Base-by-base conservation (phyloP, 2,329 filamentous ascomycete genomes). In the Colletotrichum sp. region DNA sequence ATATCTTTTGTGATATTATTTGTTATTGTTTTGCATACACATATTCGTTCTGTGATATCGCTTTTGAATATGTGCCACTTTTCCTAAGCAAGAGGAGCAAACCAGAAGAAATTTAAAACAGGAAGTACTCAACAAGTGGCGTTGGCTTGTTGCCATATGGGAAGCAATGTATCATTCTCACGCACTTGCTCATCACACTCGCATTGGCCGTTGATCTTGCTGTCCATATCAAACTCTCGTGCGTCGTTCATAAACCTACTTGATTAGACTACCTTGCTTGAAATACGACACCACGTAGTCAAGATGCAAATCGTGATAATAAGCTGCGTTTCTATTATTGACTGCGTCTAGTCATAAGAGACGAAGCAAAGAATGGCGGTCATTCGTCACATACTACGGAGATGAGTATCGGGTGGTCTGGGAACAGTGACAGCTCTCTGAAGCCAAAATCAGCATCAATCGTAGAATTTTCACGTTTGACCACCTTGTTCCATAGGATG, bases 31-130 rank as follows among this genome's bases (percentile, higher is more conserved):
- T 18, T 18, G 36, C 16, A 44, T 44, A 10, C 0, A 44, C 8
- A 44, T 44, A 0, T 44, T 44, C 8, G 39, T 44, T 44, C 5
- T 3, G 0, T 44, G 18, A n/a, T n/a, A 6, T 0, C 10, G 9
- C 3, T 44, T 44, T 44, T 2, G 5, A 10, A 10, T 44, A 6
- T 10, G 3, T 44, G 9, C 9, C 9, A 44, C 18, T n/a, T 44
- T 18, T 44, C 16, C 39, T 18, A 44, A n/a, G 39, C 1, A 44
- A 44, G 2, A 44, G 39, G 5, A 44, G 16, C 5, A 44, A 0
- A 44, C 0, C 39, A n/a, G 18, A 44, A 44, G 5, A 4, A 1
- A 44, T n/a, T 2, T 10, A 3, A 6, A 10, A 10, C 18, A 44
- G 39, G 4, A 18, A 10, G 2, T n/a, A 10, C 8, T n/a, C 18